Conservation (phyloP, 2,329 filamentous ascomycete species). For the Dactylellina sp. region DNA sequence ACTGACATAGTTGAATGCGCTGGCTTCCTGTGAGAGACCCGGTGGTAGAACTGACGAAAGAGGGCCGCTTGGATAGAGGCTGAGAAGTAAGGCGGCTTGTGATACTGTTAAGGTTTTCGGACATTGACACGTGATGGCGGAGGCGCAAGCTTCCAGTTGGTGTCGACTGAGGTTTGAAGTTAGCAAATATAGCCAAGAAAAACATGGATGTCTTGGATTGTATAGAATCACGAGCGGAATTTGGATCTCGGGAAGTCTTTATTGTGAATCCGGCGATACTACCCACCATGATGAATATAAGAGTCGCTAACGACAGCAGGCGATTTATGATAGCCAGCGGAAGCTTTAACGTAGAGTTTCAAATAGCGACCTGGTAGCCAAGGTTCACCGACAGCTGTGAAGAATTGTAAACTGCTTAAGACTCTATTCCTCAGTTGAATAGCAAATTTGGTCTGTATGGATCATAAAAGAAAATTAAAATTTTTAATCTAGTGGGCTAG, state of each 20-base stretch:
- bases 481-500: too few species aligned
- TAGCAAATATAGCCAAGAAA: background rate
- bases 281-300: constrained; percentile 10
- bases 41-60: constrained; percentile 17
- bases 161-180: constrained; percentile 20
- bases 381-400: too few species aligned
- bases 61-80: constrained; percentile 31
- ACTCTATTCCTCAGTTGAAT: too few species aligned
- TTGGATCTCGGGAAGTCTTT: too few species aligned
- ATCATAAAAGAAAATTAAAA: too few species aligned
- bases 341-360: too few species aligned
- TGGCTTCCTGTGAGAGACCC: constrained; percentile 43
- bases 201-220: too few species aligned
- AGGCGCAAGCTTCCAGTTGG: constrained; percentile 23
- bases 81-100: constrained; percentile 9
- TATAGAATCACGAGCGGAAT: too few species aligned
- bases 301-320: background rate
- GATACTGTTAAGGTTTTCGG: constrained; percentile 27
- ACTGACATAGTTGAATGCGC: constrained; percentile 29
- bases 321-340: background rate
- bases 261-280: background rate
- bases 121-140: constrained; percentile 26
- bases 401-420: too few species aligned
- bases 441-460: too few species aligned
- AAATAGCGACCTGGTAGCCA: too few species aligned